Conservation (phyloP, 441 rosid species). For the Corymbia citriodora region DNA sequence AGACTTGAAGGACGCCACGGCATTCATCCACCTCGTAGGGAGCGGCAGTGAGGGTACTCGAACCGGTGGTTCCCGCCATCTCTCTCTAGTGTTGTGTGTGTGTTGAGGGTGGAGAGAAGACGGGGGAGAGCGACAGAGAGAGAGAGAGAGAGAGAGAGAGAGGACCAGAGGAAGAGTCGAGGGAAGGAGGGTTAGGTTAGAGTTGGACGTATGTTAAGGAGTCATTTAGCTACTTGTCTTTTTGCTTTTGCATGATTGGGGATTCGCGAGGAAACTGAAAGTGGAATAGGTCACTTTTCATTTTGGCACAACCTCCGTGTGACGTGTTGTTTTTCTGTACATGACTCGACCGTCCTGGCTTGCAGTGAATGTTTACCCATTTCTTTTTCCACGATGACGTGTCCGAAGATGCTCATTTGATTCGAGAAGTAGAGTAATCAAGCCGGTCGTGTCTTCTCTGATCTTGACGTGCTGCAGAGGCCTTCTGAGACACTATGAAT, state of each 20-base stretch:
- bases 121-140: background rate
- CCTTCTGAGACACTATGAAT: background rate
- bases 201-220: background rate
- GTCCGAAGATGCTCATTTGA: background rate
- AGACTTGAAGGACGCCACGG: constrained; percentile 53
- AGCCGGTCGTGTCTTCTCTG: background rate
- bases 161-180: constrained; percentile 19
- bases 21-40: constrained; percentile 48
- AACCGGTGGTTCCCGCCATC: constrained; percentile 17
- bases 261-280: background rate
- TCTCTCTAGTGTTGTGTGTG: background rate
- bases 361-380: background rate
- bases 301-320: background rate
- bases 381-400: background rate
- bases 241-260: background rate
- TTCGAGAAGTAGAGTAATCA: background rate
- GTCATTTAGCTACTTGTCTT: background rate
- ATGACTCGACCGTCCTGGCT: background rate
- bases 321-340: background rate
- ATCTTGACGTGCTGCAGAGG: background rate
- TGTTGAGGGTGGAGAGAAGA: background rate
- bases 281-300: background rate
- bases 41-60: background rate
- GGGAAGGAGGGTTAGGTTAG: background rate
- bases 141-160: background rate